Evolutionary conservation across 2,329 filamentous ascomycete genomes (phyloP).

Genomic region (Alternaria viburni): DNA sequence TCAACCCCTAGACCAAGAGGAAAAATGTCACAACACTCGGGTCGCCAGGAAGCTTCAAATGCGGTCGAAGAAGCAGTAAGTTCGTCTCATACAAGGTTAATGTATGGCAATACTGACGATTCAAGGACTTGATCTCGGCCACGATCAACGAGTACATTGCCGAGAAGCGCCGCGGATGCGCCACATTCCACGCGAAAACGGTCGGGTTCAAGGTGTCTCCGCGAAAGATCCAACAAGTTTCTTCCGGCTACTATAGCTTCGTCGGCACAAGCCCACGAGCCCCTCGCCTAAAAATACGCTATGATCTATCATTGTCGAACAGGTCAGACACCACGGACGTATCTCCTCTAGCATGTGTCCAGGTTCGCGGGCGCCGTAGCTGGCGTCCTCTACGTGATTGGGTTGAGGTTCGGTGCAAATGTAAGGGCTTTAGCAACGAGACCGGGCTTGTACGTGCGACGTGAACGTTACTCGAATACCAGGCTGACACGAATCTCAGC

Average conservation of each 20-base stretch:
- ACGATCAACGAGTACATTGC: not conserved
- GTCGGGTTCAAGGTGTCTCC: not conserved
- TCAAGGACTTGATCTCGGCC: not conserved
- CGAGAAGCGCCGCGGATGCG: not conserved
- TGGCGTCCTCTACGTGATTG: not conserved
- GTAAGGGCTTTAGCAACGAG: not conserved
- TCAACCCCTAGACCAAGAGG: not conserved
- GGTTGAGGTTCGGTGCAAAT: not conserved
- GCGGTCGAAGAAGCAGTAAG: not conserved
- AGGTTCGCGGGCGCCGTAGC: not conserved
- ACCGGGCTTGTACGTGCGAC: not conserved
- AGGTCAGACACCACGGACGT: not conserved
- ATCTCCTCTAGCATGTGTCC: not conserved
- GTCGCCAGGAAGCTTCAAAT: not conserved
- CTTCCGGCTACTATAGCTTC: not conserved
- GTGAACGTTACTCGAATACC: not conserved
- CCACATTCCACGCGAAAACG: not conserved
- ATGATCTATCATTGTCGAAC: not conserved
- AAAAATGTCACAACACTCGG: not conserved
- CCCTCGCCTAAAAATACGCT: not conserved
- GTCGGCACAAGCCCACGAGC: not conserved
- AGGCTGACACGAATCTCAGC: not conserved
- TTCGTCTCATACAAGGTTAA: not conserved
- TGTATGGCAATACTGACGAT: not conserved
- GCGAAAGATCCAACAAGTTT: not conserved